Percentiles rank a stretch among this genome's conserved stretches.
These are phyloP conservation scores for Paralagenidium karlingii DNA, from an alignment of 352 stramenopile genomes.

Conservation along the genomic window DNA sequence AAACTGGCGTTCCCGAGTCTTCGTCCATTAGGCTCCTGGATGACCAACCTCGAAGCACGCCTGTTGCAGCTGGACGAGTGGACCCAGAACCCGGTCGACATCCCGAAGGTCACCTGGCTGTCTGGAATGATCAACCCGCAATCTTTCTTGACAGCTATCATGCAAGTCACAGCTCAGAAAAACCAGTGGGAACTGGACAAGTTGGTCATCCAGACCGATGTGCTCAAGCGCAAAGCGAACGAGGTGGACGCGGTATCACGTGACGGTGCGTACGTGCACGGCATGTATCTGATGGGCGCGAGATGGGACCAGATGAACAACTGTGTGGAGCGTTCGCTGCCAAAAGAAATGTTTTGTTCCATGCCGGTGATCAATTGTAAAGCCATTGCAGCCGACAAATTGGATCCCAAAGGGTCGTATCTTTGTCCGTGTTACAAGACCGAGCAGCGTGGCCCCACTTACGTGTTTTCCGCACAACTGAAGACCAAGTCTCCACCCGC, in stretches of 20 bases:
- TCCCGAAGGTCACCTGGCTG: constrained; percentile 94
- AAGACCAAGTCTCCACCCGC: constrained; percentile 93
- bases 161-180: constrained; percentile 96
- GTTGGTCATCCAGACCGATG: constrained; percentile 93
- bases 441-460: constrained; percentile 91
- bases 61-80: constrained; percentile 94
- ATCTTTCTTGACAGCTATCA: constrained; percentile 95
- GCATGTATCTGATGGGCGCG: constrained; percentile 92
- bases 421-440: constrained; percentile 97
- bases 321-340: constrained; percentile 90
- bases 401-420: constrained; percentile 91
- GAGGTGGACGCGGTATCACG: constrained; percentile 83
- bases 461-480: constrained; percentile 96
- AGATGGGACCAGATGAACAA: constrained; percentile 88
- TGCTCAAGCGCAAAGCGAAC: constrained; percentile 88
- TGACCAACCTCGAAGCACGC: constrained; percentile 87
- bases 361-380: constrained; percentile 98
- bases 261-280: constrained; percentile 93
- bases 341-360: constrained; percentile 97
- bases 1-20: constrained; percentile 92
- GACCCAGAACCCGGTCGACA: constrained; percentile 92
- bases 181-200: constrained; percentile 96
- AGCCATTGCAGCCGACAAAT: constrained; percentile 90
- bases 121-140: constrained; percentile 93
- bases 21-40: constrained; percentile 86